These are phyloP conservation scores for Phaeodactylum tricornutum DNA, from an alignment of 108 stramenopile species.

Conservation along the genomic window DNA sequence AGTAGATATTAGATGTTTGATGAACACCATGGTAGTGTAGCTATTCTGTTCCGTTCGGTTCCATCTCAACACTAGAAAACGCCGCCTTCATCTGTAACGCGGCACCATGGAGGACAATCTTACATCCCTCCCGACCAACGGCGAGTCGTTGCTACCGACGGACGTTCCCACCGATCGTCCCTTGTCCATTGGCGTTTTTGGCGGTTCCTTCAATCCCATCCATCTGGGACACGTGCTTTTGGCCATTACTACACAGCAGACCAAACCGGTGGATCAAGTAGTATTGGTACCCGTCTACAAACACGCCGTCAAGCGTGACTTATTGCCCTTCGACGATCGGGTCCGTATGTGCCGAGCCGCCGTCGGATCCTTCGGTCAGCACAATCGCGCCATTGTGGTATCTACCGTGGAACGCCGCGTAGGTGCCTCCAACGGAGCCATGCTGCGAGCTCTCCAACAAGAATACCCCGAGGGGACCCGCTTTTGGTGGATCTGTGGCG, in stretches of 20 bases:
- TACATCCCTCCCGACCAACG: too few species aligned
- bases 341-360: slow-evolving; percentile 15
- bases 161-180: too few species aligned
- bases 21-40: too few species aligned
- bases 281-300: slow-evolving; percentile 18
- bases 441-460: slow-evolving; percentile 11
- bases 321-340: slow-evolving; percentile 20
- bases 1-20: too few species aligned
- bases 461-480: slow-evolving; percentile 10
- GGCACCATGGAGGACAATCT: too few species aligned
- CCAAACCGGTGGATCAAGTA: slow-evolving; percentile 19
- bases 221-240: slow-evolving; percentile 19
- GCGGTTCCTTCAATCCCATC: slow-evolving; percentile 16
- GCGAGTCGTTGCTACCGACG: too few species aligned
- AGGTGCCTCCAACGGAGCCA: slow-evolving; percentile 17
- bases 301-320: slow-evolving; percentile 15
- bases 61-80: too few species aligned
- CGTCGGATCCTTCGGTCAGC: slow-evolving; percentile 8
- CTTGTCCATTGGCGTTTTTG: slow-evolving; percentile 16
- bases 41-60: too few species aligned
- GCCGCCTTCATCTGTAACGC: too few species aligned
- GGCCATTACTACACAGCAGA: slow-evolving; percentile 22
- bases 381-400: slow-evolving; percentile 7
- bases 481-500: slow-evolving; percentile 18
- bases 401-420: slow-evolving; percentile 10